phyloP scores from a whole-genome alignment of 2,329 filamentous ascomycete genomes.

The Colletotrichum acutatum region DNA sequence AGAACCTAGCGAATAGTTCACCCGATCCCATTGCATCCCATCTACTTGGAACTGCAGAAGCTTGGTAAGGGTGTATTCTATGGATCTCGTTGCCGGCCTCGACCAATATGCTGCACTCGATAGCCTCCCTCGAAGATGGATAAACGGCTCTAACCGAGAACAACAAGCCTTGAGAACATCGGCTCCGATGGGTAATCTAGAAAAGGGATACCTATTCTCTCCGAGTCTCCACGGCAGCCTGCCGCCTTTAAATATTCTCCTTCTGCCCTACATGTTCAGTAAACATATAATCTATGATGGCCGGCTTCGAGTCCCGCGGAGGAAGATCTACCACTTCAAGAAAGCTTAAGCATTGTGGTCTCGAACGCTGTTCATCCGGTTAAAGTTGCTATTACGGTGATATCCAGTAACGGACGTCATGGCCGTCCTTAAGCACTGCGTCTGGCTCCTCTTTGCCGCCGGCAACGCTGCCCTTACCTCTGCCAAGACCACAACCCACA shows the following conservation, averaged over 20 bases:
- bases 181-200: background rate
- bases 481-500: background rate
- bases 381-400: background rate
- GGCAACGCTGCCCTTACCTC: background rate
- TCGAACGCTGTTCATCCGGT: conserved; percentile 15
- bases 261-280: background rate
- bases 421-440: conserved; percentile 9
- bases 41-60: conserved; percentile 12
- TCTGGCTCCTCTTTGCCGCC: conserved; percentile 13
- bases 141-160: background rate
- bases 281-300: conserved; percentile 5
- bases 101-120: conserved; percentile 1
- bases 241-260: background rate
- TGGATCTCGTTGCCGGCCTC: background rate
- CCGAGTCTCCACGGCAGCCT: background rate
- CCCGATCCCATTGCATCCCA: background rate
- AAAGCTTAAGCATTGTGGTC: background rate
- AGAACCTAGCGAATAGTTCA: background rate
- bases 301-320: background rate
- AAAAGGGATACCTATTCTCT: background rate
- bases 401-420: conserved; percentile 5
- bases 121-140: background rate
- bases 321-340: background rate
- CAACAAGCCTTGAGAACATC: background rate
- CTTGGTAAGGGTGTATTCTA: background rate